Conservation (phyloP, 1,284 basidiomycete genomes). For the Waitea zeae region DNA sequence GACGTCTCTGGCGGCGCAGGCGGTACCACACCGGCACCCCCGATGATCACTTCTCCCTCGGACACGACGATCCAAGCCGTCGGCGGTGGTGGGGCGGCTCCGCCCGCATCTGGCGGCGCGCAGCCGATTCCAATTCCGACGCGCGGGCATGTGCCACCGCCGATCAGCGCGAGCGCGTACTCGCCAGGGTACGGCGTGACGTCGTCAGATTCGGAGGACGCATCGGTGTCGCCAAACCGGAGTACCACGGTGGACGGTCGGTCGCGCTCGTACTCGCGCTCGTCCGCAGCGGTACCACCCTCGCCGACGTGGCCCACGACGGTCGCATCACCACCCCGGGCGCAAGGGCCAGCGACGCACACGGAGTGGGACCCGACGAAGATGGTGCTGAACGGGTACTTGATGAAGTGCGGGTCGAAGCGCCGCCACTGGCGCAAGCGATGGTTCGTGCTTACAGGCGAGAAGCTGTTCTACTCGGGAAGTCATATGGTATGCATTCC, state of each 20-base stretch:
- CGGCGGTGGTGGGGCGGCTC: no score
- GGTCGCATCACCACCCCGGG: constrained; percentile 25
- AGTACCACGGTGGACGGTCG: background rate
- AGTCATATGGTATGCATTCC: constrained; percentile 66
- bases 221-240: constrained; percentile 19
- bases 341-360: constrained; percentile 7
- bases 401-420: constrained; percentile 94
- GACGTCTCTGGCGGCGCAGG: constrained; percentile 4
- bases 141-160: constrained; percentile 10
- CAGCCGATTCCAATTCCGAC: constrained; percentile 31
- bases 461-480: constrained; percentile 68
- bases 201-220: constrained; percentile 65
- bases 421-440: constrained; percentile 91
- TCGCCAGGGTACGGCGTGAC: constrained; percentile 24
- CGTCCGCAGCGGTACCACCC: constrained; percentile 4
- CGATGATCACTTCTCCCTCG: background rate
- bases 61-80: no score
- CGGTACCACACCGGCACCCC: no score
- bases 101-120: constrained; percentile 4
- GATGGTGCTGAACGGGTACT: constrained; percentile 73
- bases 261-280: constrained; percentile 6
- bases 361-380: constrained; percentile 37
- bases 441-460: constrained; percentile 76
- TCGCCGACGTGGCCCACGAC: constrained; percentile 6
- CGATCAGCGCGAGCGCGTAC: constrained; percentile 18